A percentile compares a stretch with the other conserved stretches of the same genome.
Conservation (phyloP, 2,329 filamentous ascomycete genomes). For the Claviceps purpurea region DNA sequence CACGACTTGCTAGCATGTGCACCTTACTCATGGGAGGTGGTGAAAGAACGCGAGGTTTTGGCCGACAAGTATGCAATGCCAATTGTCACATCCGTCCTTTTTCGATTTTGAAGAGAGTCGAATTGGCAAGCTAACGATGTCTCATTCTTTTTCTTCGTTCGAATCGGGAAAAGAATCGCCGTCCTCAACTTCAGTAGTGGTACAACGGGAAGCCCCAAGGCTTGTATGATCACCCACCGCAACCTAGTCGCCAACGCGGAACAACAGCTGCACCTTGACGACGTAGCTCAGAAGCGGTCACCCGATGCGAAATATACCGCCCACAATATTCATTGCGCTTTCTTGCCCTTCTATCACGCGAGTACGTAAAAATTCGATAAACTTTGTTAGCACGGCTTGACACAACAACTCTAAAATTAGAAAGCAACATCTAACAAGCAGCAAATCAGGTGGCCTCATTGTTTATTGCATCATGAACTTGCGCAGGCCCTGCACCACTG, state of each 20-base stretch:
- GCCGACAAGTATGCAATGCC: neutral
- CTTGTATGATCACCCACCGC: neutral
- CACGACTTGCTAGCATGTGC: neutral
- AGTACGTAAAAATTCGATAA: neutral
- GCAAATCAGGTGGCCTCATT: neutral
- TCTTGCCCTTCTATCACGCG: neutral
- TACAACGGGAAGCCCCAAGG: neutral
- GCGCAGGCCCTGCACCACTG: neutral
- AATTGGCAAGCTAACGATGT: neutral
- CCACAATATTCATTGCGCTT: neutral
- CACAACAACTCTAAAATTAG: no score
- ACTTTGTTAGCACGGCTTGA: no score
- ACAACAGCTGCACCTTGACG: neutral
- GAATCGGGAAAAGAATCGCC: neutral
- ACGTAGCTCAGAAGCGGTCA: neutral
- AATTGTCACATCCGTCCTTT: no score
- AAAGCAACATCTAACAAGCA: neutral
- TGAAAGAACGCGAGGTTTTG: neutral
- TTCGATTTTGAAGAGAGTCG: neutral
- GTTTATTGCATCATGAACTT: neutral
- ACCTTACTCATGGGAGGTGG: neutral
- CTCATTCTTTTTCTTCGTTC: neutral
- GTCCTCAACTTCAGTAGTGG: neutral
- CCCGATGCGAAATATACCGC: neutral
- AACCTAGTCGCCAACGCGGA: neutral